Evolutionary conservation across 345 rosid genomes (phyloP), one percentile per base, ranked within the genome.

Genomic region (Carallia pectinifolia): DNA sequence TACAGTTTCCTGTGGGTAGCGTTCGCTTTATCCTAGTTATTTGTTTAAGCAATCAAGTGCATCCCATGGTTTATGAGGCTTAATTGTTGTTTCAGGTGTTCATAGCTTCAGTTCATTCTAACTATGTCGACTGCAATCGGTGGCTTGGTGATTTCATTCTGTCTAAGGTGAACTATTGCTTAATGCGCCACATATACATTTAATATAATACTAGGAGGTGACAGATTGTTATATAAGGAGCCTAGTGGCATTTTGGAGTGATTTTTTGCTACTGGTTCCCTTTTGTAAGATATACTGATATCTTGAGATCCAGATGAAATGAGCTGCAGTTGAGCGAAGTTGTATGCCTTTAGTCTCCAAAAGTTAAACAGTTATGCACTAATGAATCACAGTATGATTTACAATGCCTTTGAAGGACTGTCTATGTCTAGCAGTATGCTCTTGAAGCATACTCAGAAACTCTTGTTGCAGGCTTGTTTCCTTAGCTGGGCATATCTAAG

Each of bases 81-180:
- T 1, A 33, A 2, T 67, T 52, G 6, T 67, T 54, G 68, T 76
- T 77, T 66, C 83, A 94, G 97, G 92, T 94, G 60, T 89, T 91
- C 83, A 87, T 93, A 70, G 97, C 99, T 74, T 89, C 99, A 62
- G 82, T 91, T 75, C 99, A 94, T 84, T 83, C 99, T 65, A 92
- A 90, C 77, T 90, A 88, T 69, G 97, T 94, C 53, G 97, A 94
- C 81, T 94, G 97, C 81, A 94, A 84, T 78, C 81, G 97, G 65
- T 92, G 99, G 99, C 90, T 92, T 77, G 97, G 97, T 63, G 97
- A 94, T 80, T 92, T 86, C 79, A 78, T 94, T 10, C 83, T 94
- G 27, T 94, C 99, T 65, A 94, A 94, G 99, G 97, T 90, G 55
- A 80, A 69, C 13, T 40, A 44, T 54, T 58, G 17, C 37, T 62